A percentile compares a stretch with the other conserved stretches of the same genome.
These are phyloP conservation scores for Golovinomyces cichoracearum DNA, from an alignment of 2,329 filamentous ascomycete species.

Conservation along the genomic window DNA sequence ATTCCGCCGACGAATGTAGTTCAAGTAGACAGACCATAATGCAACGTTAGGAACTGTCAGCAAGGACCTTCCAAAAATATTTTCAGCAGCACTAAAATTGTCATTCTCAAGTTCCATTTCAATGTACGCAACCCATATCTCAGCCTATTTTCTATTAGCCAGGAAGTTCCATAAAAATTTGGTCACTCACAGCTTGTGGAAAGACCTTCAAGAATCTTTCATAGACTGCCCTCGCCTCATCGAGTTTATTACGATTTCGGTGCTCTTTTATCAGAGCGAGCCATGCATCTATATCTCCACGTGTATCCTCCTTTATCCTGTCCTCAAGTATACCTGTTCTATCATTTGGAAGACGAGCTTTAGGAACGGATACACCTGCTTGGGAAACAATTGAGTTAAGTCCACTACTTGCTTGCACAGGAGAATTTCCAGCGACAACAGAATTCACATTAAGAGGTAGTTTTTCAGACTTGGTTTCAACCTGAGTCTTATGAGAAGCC, in stretches of 20 bases:
- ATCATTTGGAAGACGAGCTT: slow-evolving; percentile 16
- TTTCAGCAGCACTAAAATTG: slow-evolving; percentile 54
- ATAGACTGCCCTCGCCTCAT: slow-evolving; percentile 56
- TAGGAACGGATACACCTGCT: slow-evolving; percentile 10
- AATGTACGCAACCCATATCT: slow-evolving; percentile 72
- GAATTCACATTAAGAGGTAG: slow-evolving; percentile 10
- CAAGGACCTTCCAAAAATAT: slow-evolving; percentile 59
- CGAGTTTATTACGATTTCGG: slow-evolving; percentile 53
- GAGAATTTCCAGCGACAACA: slow-evolving; percentile 6
- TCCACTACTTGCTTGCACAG: slow-evolving; percentile 6
- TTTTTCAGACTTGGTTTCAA: slow-evolving; percentile 10
- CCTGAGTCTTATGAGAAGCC: slow-evolving; percentile 10
- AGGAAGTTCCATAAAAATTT: slow-evolving; percentile 3
- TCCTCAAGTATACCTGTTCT: slow-evolving; percentile 38
- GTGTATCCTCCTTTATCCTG: slow-evolving; percentile 72
- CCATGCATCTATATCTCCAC: slow-evolving; percentile 84
- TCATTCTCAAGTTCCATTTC: slow-evolving; percentile 75
- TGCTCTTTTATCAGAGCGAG: slow-evolving; percentile 64
- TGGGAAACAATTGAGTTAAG: slow-evolving; percentile 9
- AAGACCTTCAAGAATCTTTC: slow-evolving; percentile 72
- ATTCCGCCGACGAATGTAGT: slow-evolving; percentile 80
- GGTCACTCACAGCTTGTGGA: slow-evolving; percentile 56
- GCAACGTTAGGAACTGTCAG: slow-evolving; percentile 56
- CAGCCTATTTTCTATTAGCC: slow-evolving; percentile 35
- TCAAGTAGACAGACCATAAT: slow-evolving; percentile 79